These are phyloP conservation scores for Hypomyces rosellus DNA, from an alignment of 2,329 filamentous ascomycete species.

Conservation along the genomic window DNA sequence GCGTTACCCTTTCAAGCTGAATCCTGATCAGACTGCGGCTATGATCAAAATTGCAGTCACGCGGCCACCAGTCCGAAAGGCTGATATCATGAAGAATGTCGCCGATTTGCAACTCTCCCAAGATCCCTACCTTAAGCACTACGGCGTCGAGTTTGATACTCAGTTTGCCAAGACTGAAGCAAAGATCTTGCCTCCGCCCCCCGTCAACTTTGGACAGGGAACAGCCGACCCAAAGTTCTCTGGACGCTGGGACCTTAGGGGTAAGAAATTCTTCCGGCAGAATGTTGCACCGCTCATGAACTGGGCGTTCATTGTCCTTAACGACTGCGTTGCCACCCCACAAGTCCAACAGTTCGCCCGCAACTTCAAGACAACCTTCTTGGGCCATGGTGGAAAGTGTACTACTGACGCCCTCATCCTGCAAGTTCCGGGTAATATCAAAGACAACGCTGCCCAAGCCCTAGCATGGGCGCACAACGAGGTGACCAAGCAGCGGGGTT, in stretches of 20 bases:
- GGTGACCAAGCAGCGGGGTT: constrained; percentile 46
- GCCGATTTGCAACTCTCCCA: constrained; percentile 59
- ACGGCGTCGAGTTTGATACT: constrained; percentile 63
- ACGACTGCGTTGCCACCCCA: constrained; percentile 42
- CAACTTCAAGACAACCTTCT: constrained; percentile 41
- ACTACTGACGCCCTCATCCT: constrained; percentile 28
- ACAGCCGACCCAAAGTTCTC: constrained; percentile 54
- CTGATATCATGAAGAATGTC: constrained; percentile 50
- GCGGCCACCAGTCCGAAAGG: constrained; percentile 60
- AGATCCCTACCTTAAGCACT: constrained; percentile 66
- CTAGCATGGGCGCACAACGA: constrained; percentile 38
- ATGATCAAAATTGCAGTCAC: constrained; percentile 97
- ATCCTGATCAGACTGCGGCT: constrained; percentile 57
- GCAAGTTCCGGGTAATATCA: constrained; percentile 24
- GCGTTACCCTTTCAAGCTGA: constrained; percentile 57
- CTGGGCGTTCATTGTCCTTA: constrained; percentile 71
- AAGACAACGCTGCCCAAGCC: constrained; percentile 43
- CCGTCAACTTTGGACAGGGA: constrained; percentile 59
- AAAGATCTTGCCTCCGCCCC: constrained; percentile 63
- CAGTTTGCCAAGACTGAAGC: constrained; percentile 63
- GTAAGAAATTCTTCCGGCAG: constrained; percentile 63
- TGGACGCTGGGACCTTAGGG: constrained; percentile 84
- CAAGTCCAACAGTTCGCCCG: constrained; percentile 26
- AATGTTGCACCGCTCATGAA: constrained; percentile 58
- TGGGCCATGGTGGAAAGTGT: constrained; percentile 44